Evolutionary conservation across 2,329 filamentous ascomycete species (phyloP).

Genomic region (Stachybotrys chartarum): DNA sequence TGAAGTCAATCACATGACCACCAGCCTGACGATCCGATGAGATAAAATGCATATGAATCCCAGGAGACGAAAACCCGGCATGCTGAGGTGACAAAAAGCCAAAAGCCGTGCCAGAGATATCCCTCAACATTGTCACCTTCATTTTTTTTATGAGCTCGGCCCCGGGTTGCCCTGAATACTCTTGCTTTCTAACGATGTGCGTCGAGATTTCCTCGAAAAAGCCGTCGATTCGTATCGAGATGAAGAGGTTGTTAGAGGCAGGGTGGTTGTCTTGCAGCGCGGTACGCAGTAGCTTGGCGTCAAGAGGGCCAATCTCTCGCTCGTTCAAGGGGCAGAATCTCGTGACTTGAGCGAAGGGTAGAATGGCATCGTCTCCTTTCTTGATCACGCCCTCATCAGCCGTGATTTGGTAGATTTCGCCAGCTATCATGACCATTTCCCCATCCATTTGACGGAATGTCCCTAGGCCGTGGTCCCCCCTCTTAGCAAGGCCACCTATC

Average conservation of each 20-base stretch:
- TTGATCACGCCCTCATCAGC: constrained; percentile 4
- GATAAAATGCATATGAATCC: neutral
- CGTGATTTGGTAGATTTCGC: constrained; percentile 9
- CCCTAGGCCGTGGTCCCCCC: constrained; percentile 11
- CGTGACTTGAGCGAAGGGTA: neutral
- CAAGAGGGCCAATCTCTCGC: neutral
- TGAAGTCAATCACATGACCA: too few species aligned
- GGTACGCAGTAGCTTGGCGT: neutral
- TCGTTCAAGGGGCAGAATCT: neutral
- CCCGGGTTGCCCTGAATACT: neutral
- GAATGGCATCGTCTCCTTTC: neutral
- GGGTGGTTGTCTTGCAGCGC: neutral
- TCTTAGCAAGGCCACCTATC: too few species aligned
- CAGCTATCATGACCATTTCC: constrained; percentile 13
- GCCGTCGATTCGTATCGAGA: neutral
- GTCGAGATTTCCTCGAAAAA: neutral
- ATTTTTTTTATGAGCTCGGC: neutral
- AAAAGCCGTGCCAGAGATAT: neutral
- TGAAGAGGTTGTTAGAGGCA: neutral
- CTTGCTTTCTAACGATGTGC: neutral
- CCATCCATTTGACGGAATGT: constrained; percentile 13
- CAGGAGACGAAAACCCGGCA: neutral
- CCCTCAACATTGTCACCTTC: neutral
- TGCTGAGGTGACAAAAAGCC: neutral
- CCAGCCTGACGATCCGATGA: neutral